Conservation (phyloP, 169 alveolate species). For the Plasmodium chabaudi region DNA sequence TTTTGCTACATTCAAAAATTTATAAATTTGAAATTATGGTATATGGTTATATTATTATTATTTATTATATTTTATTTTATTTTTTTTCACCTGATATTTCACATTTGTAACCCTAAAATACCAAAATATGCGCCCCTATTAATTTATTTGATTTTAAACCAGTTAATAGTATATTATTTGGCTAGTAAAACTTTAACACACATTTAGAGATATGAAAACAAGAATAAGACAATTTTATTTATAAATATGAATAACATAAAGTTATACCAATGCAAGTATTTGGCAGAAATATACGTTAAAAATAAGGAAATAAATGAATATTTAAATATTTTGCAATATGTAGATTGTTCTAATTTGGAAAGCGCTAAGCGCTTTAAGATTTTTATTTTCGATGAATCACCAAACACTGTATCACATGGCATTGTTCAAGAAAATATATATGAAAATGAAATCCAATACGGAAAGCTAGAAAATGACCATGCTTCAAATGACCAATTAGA, state of each 20-base stretch:
- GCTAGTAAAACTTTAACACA: too few species aligned
- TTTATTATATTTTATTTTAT: too few species aligned
- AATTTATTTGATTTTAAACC: too few species aligned
- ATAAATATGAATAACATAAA: constrained; percentile 33
- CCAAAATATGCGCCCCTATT: too few species aligned
- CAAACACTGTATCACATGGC: neutral
- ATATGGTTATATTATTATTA: too few species aligned
- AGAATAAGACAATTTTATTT: neutral
- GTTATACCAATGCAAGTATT: constrained; percentile 35
- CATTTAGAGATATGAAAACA: neutral
- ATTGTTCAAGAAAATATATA: neutral
- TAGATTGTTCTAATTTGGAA: constrained; percentile 30
- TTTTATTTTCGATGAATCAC: constrained; percentile 42
- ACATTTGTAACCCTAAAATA: too few species aligned
- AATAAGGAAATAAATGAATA: constrained; percentile 65
- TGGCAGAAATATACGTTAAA: constrained; percentile 37
- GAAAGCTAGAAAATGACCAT: neutral
- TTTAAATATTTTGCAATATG: constrained; percentile 35
- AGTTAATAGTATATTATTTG: too few species aligned
- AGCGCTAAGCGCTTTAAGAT: constrained; percentile 9
- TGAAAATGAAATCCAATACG: neutral
- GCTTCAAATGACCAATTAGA: neutral
- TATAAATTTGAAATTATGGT: too few species aligned
- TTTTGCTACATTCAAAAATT: too few species aligned
- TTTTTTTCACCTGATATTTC: too few species aligned